phyloP scores from a whole-genome alignment of 192 early-diverging fungal genomes.

The Phlyctochytrium planicorne region DNA sequence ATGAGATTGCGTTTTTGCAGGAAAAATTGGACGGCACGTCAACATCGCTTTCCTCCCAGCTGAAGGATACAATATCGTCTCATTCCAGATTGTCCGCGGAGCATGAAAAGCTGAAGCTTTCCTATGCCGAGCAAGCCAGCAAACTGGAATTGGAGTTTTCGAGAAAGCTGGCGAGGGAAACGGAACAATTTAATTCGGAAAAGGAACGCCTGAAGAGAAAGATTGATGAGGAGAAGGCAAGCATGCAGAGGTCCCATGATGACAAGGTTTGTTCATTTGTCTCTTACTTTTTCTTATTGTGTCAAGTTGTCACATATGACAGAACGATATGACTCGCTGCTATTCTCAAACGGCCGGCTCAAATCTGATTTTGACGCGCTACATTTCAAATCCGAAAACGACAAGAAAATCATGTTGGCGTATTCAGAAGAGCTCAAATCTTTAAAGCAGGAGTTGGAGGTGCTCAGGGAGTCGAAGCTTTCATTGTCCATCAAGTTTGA shows the following conservation, averaged over 20 bases:
- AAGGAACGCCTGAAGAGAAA: conserved; percentile 18
- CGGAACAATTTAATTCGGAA: conserved; percentile 26
- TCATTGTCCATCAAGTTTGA: conserved; percentile 8
- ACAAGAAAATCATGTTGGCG: background rate
- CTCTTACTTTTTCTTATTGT: too few relatives aligned
- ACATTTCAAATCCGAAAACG: background rate
- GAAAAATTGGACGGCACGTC: background rate
- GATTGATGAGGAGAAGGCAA: conserved; percentile 37
- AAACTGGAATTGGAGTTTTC: conserved; percentile 30
- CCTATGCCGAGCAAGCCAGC: conserved; percentile 33
- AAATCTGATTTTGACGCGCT: conserved; percentile 15
- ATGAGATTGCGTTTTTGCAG: background rate
- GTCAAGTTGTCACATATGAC: too few relatives aligned
- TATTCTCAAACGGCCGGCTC: conserved; percentile 16
- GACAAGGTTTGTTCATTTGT: background rate
- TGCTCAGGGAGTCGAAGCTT: background rate
- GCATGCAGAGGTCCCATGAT: background rate
- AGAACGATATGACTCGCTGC: too few relatives aligned
- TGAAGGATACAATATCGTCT: too few relatives aligned
- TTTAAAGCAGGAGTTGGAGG: conserved; percentile 13
- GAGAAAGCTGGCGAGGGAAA: conserved; percentile 35
- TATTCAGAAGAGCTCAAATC: conserved; percentile 1
- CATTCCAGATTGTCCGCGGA: conserved; percentile 22
- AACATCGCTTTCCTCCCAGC: too few relatives aligned
- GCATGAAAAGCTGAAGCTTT: conserved; percentile 32